Evolutionary conservation across 2,329 filamentous ascomycete species (phyloP), one percentile per base, ranked within the genome.

Genomic region (Xylariaceae sp.): DNA sequence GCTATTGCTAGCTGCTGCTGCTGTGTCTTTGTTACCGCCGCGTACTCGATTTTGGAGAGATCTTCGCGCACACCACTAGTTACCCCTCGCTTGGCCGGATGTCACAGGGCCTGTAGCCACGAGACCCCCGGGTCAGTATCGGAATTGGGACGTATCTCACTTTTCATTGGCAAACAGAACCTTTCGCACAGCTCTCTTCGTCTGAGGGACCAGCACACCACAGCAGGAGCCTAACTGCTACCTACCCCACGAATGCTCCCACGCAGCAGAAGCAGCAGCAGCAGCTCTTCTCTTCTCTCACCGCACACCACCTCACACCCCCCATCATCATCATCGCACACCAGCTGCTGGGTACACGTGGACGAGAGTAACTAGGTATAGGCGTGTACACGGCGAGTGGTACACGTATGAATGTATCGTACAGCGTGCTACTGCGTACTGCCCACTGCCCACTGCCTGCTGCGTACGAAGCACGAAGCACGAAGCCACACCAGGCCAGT

Each of bases 341-440:
- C 55, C 47, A 18, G 55, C 57, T 15, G 53, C 57, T 63, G 57
- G 60, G 68, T 67, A 70, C 69, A 70, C 69, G 69, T 70, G 69
- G 68, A 70, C 69, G 62, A 65, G 64, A 68, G 65, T 64, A 60
- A 68, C 67, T 57, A 65, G 53, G 63, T 51, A 63, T 30, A 61
- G 62, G 57, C 64, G 64, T 64, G 62, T 57, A 57, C 65, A 60
- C 62, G 60, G 57, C 62, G 60, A 68, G 68, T 67, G 64, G 68
- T 67, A 70, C 69, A 69, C 69, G 69, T 70, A 69, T 70, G 68
- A 68, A 68, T 65, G 60, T 30, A 30, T 30, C 37, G 37, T 13
- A 13, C 37, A 42, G 37, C 37, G 9, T 42, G 37, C 13, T 13
- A 42, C 37, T 10, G 37, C 23, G 23, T 30, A 30, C 23, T 30